phyloP scores from a whole-genome alignment of 305 asterid species.

The Fraxinus floribunda region DNA sequence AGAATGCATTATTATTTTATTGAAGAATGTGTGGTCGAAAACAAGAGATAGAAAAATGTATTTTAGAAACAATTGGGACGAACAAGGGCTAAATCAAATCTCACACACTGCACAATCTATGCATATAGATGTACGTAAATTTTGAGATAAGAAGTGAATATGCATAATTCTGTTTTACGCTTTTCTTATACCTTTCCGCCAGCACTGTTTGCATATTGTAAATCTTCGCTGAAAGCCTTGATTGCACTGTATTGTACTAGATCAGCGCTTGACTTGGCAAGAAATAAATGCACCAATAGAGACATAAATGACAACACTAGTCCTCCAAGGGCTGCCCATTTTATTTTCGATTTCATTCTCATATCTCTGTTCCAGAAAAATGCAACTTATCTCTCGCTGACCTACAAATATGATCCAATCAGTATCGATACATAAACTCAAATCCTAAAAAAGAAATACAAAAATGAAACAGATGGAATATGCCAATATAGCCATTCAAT shows the following conservation, averaged over 20 bases:
- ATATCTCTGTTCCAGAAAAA: slow-evolving; percentile 19
- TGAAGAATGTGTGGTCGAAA: no score
- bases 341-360: slow-evolving; percentile 70
- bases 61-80: no score
- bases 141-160: not conserved
- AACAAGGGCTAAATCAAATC: not conserved
- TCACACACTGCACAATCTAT: not conserved
- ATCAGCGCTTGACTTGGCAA: slow-evolving; percentile 75
- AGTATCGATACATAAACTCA: not conserved
- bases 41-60: no score
- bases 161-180: not conserved
- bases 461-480: not conserved
- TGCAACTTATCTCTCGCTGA: not conserved
- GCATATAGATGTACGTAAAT: not conserved
- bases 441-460: not conserved
- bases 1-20: no score
- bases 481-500: not conserved
- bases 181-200: slow-evolving; percentile 43
- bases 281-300: slow-evolving; percentile 70
- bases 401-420: not conserved
- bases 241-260: slow-evolving; percentile 50
- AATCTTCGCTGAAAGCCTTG: slow-evolving; percentile 53
- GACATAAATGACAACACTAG: slow-evolving; percentile 70
- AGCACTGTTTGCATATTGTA: slow-evolving; percentile 36
- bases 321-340: slow-evolving; percentile 95